Conservation (phyloP, 1,139 yeast species). For the Hemisphaericaspora xylofermentans region DNA sequence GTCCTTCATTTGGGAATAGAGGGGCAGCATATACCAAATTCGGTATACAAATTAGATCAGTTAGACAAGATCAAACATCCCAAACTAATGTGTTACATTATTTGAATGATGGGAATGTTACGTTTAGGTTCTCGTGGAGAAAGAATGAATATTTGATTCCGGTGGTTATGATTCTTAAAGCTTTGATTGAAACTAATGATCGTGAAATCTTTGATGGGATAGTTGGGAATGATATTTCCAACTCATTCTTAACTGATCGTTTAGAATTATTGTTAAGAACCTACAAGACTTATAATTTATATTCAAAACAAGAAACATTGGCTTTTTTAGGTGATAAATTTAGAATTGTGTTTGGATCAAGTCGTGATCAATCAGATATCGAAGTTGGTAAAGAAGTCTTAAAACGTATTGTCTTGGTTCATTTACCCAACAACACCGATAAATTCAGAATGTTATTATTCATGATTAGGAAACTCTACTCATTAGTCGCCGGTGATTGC, state of each 20-base stretch:
- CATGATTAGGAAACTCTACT: conserved; percentile 92
- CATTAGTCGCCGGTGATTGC: conserved; percentile 96
- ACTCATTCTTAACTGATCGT: conserved; percentile 97
- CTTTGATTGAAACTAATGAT: conserved; percentile 86
- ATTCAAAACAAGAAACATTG: conserved; percentile 82
- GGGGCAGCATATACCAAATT: conserved; percentile 86
- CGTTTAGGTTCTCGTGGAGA: conserved; percentile 95
- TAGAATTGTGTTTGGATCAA: conserved; percentile 86
- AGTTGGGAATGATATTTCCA: conserved; percentile 81
- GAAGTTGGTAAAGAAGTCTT: conserved; percentile 89
- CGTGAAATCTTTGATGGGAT: conserved; percentile 95
- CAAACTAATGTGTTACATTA: conserved; percentile 96
- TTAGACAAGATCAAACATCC: conserved; percentile 95
- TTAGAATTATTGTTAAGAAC: conserved; percentile 87
- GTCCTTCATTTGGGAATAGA: conserved; percentile 92
- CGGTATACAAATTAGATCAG: conserved; percentile 93
- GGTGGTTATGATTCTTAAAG: conserved; percentile 88
- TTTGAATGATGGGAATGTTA: conserved; percentile 91
- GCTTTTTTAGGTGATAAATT: conserved; percentile 95
- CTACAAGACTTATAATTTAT: conserved; percentile 75
- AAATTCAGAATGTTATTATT: conserved; percentile 85
- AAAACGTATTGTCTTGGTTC: conserved; percentile 84
- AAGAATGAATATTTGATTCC: conserved; percentile 95
- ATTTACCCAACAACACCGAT: conserved; percentile 67
- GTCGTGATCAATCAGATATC: conserved; percentile 83